Evolutionary conservation across 305 asterid species (phyloP).

Genomic region (Plantago rigida): DNA sequence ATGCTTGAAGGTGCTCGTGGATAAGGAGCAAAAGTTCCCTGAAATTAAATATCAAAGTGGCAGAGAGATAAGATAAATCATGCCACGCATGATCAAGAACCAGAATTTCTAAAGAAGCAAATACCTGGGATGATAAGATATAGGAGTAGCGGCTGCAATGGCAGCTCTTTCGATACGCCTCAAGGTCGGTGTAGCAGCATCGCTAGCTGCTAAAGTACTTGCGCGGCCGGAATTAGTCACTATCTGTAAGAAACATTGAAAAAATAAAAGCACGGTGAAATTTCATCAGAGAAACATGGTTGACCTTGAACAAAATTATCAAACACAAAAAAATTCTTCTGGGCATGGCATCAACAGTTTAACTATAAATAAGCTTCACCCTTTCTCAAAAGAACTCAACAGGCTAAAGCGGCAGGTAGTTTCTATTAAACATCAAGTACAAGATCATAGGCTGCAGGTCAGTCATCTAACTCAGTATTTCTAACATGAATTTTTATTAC

Average conservation of each 20-base stretch:
- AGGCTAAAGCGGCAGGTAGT: not conserved
- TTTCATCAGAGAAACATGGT: slow-evolving; percentile 1
- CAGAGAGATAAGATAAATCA: slow-evolving; percentile 15
- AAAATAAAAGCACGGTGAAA: slow-evolving; percentile 20
- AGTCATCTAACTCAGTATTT: too few species aligned
- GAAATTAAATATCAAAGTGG: slow-evolving; percentile 21
- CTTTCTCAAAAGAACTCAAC: too few species aligned
- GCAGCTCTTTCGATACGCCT: slow-evolving; percentile 99
- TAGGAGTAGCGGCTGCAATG: slow-evolving; percentile 98
- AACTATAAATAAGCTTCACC: too few species aligned
- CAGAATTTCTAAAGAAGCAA: slow-evolving; percentile 16
- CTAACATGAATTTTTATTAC: not conserved
- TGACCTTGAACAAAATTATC: slow-evolving; percentile 6
- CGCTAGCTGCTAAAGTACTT: slow-evolving; percentile 91
- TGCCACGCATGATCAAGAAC: slow-evolving; percentile 12
- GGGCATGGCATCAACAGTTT: too few species aligned
- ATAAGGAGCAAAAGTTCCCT: slow-evolving; percentile 91
- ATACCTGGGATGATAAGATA: slow-evolving; percentile 87
- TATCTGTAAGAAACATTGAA: slow-evolving; percentile 36
- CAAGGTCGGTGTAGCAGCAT: slow-evolving; percentile 91
- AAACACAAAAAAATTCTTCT: not conserved
- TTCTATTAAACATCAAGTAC: not conserved
- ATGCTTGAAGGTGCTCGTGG: slow-evolving; percentile 92
- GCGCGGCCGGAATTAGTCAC: slow-evolving; percentile 98
- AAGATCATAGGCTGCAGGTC: not conserved